phyloP scores from a whole-genome alignment of 2,329 filamentous ascomycete species.

The Ophiostoma himal-ulmi region DNA sequence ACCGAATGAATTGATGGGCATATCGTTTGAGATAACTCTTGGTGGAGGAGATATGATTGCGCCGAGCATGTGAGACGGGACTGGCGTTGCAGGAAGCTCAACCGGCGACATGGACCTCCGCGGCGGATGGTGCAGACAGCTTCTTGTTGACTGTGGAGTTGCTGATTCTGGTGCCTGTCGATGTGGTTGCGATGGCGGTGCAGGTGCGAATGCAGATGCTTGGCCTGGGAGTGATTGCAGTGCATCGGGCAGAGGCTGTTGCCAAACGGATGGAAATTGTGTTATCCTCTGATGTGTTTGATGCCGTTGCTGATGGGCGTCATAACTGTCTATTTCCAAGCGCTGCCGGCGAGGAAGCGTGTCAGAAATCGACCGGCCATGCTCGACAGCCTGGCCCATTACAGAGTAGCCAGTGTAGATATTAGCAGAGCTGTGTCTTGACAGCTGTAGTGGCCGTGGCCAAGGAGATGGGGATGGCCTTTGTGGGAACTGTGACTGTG shows the following conservation, averaged over 20 bases:
- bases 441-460: not conserved
- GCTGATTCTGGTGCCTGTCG: not conserved
- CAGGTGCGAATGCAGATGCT: not conserved
- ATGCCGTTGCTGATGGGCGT: not conserved
- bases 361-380: not conserved
- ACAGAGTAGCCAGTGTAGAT: too few relatives aligned
- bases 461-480: not conserved
- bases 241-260: not conserved
- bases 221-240: not conserved
- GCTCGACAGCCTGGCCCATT: not conserved
- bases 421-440: not conserved
- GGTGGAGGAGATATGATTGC: not conserved
- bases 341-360: not conserved
- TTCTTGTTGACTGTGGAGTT: not conserved
- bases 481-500: not conserved
- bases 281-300: not conserved
- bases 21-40: not conserved
- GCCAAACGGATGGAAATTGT: not conserved
- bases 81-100: conserved; percentile 4
- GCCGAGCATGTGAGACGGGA: not conserved
- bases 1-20: not conserved
- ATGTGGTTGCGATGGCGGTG: not conserved
- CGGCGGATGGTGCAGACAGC: not conserved
- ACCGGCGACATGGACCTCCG: not conserved
- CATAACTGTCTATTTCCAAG: not conserved